phyloP scores from a whole-genome alignment of 495 filamentous ascomycete species.

The Thozetella sp. region DNA sequence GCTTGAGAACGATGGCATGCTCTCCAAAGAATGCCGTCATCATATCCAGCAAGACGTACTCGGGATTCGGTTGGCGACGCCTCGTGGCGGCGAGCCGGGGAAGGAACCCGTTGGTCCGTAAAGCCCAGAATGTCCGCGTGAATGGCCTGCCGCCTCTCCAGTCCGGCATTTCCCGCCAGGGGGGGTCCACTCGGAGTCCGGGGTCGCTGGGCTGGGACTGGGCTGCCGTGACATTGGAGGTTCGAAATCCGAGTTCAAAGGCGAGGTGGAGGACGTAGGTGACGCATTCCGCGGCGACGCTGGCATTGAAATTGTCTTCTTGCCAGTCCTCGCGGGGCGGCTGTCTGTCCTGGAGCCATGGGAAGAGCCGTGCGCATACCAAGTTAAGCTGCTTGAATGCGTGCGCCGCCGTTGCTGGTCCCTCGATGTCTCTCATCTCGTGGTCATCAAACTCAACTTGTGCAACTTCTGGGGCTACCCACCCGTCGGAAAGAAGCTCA shows the following conservation, averaged over 20 bases:
- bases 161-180: conserved; percentile 10
- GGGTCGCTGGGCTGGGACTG: conserved; percentile 1
- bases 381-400: conserved; percentile 10
- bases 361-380: conserved; percentile 11
- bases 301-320: conserved; percentile 10
- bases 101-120: conserved; percentile 11
- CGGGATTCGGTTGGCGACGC: conserved; percentile 11
- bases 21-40: conserved; percentile 10
- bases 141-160: conserved; percentile 14
- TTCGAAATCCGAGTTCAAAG: conserved; percentile 9
- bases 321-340: conserved; percentile 7
- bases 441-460: conserved; percentile 6
- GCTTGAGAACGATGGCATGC: conserved; percentile 9
- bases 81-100: conserved; percentile 5
- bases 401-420: conserved; percentile 7
- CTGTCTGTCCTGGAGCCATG: conserved; percentile 8
- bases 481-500: conserved; percentile 10
- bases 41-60: conserved; percentile 13
- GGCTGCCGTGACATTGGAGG: conserved; percentile 9
- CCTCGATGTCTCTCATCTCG: conserved; percentile 9
- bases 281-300: conserved; percentile 5
- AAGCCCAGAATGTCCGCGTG: conserved; percentile 11
- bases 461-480: conserved; percentile 8
- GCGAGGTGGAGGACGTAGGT: conserved; percentile 7
- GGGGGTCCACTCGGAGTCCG: conserved; percentile 3